These are phyloP conservation scores for Wickerhamiella shivajii DNA, from an alignment of 805 yeast genomes.

Conservation along the genomic window DNA sequence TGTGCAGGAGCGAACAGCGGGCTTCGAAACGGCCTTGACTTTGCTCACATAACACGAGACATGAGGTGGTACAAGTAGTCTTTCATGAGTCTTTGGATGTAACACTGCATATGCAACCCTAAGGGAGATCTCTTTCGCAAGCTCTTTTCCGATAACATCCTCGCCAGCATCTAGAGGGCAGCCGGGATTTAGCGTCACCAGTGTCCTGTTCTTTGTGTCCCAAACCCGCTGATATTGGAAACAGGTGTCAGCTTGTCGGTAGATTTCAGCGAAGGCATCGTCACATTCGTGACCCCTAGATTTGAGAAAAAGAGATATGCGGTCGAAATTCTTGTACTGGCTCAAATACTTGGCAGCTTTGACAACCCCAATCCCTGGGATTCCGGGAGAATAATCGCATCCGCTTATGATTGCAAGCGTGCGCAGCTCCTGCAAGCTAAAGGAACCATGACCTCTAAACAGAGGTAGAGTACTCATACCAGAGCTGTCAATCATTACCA, in stretches of 20 bases:
- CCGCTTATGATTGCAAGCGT: slow-evolving; percentile 83
- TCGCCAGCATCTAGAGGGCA: background rate
- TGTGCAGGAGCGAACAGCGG: no score
- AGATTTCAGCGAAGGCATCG: slow-evolving; percentile 41
- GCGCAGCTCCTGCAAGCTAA: slow-evolving; percentile 35
- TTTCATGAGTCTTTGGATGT: no score
- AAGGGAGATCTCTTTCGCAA: no score
- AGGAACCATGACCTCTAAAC: no score
- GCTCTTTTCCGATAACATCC: no score
- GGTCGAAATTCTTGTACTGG: slow-evolving; percentile 36
- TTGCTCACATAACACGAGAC: no score
- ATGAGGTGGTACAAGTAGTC: no score
- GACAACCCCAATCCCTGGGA: slow-evolving; percentile 64
- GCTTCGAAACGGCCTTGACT: no score
- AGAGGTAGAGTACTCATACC: slow-evolving; percentile 30
- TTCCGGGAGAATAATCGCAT: slow-evolving; percentile 87
- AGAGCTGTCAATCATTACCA: slow-evolving; percentile 49
- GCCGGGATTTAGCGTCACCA: slow-evolving; percentile 44
- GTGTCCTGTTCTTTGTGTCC: slow-evolving; percentile 37
- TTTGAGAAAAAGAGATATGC: slow-evolving; percentile 40
- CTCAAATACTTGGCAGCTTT: slow-evolving; percentile 54
- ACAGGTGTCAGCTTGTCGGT: slow-evolving; percentile 51
- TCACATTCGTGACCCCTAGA: slow-evolving; percentile 54
- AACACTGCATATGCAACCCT: no score
- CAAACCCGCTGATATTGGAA: slow-evolving; percentile 78